Evolutionary conservation across 495 filamentous ascomycete genomes (phyloP).

Genomic region (Trichoderma virens): DNA sequence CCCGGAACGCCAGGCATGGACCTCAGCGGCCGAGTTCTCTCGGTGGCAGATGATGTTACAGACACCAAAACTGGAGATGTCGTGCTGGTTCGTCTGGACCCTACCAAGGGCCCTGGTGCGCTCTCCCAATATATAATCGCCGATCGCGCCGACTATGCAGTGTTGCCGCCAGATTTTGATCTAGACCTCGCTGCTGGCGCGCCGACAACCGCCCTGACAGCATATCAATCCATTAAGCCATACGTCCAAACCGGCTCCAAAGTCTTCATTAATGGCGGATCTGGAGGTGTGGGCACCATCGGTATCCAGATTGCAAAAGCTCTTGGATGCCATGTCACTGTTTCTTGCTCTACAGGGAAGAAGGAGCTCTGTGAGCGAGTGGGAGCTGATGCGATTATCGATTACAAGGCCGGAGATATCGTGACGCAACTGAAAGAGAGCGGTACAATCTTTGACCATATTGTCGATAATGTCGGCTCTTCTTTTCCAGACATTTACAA

Average conservation of each 20-base stretch:
- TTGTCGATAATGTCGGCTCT: slow-evolving; percentile 49
- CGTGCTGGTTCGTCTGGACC: slow-evolving; percentile 41
- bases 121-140: slow-evolving; percentile 43
- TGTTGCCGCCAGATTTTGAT: slow-evolving; percentile 42
- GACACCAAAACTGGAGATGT: slow-evolving; percentile 37
- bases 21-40: slow-evolving; percentile 49
- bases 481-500: slow-evolving; percentile 37
- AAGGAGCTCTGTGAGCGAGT: slow-evolving; percentile 18
- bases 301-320: slow-evolving; percentile 56
- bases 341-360: slow-evolving; percentile 23
- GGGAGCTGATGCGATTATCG: slow-evolving; percentile 25
- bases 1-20: slow-evolving; percentile 51
- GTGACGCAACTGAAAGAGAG: slow-evolving; percentile 17
- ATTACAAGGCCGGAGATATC: slow-evolving; percentile 21
- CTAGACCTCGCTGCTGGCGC: slow-evolving; percentile 33
- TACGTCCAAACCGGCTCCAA: slow-evolving; percentile 41
- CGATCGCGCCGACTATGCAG: slow-evolving; percentile 17
- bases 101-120: slow-evolving; percentile 34
- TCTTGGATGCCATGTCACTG: slow-evolving; percentile 40
- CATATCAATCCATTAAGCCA: slow-evolving; percentile 47
- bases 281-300: slow-evolving; percentile 51
- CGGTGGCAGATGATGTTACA: slow-evolving; percentile 22
- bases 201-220: slow-evolving; percentile 43
- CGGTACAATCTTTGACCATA: slow-evolving; percentile 40
- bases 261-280: slow-evolving; percentile 58